These are phyloP conservation scores for Amanita pseudoporphyria DNA, from an alignment of 768 basidiomycete genomes.

Conservation along the genomic window DNA sequence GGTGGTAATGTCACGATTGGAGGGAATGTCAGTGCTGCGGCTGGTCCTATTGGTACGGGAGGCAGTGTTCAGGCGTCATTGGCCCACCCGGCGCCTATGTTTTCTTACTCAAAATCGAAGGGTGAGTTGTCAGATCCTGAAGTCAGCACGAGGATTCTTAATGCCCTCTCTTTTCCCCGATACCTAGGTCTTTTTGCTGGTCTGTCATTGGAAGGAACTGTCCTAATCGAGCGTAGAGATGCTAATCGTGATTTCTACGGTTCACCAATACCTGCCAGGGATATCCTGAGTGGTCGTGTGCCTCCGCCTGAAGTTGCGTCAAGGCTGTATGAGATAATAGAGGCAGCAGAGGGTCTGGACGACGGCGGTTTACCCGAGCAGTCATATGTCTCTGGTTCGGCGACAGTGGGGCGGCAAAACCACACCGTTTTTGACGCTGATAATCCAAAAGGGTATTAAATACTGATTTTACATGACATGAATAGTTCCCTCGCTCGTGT, in stretches of 20 bases:
- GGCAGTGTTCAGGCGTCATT: conserved; percentile 81
- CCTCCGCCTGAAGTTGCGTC: conserved; percentile 97
- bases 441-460: conserved; percentile 19
- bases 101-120: conserved; percentile 93
- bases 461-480: neutral
- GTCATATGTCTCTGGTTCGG: conserved; percentile 63
- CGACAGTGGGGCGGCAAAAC: conserved; percentile 42
- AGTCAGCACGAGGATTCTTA: neutral
- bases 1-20: conserved; percentile 97
- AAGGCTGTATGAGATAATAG: conserved; percentile 89
- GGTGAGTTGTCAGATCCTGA: conserved; percentile 34
- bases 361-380: conserved; percentile 71
- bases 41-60: conserved; percentile 92
- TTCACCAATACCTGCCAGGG: conserved; percentile 76
- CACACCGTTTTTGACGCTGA: conserved; percentile 77
- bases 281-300: conserved; percentile 88
- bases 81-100: conserved; percentile 95
- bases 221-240: conserved; percentile 90
- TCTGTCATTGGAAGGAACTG: conserved; percentile 89
- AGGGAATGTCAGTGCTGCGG: conserved; percentile 75
- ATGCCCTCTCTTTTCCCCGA: neutral
- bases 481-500: neutral
- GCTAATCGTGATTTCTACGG: conserved; percentile 97
- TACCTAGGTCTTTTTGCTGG: conserved; percentile 84
- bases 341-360: conserved; percentile 90